A percentile compares a stretch with the other conserved stretches of the same genome.
These are phyloP conservation scores for Phytopythium chamaehyphon DNA, from an alignment of 352 stramenopile genomes.

Conservation along the genomic window DNA sequence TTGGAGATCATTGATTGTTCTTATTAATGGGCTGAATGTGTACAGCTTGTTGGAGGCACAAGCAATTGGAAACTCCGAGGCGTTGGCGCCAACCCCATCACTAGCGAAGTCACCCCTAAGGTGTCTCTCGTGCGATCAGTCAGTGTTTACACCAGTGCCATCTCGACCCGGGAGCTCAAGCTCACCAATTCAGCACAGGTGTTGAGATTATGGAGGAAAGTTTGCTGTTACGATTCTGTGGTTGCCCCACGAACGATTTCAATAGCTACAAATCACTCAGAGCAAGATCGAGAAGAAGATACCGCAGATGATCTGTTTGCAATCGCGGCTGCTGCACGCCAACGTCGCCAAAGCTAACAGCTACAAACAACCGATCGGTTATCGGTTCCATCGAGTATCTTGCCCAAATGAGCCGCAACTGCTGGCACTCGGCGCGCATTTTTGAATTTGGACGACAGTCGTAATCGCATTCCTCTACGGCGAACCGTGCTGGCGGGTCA, in stretches of 20 bases:
- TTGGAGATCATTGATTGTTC: no score
- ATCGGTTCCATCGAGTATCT: neutral
- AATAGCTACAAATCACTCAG: no score
- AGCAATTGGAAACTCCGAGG: neutral
- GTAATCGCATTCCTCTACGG: slow-evolving; percentile 59
- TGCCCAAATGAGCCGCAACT: neutral
- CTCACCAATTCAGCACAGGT: neutral
- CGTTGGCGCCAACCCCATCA: slow-evolving; percentile 14
- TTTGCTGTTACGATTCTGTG: no score
- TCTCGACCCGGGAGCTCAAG: slow-evolving; percentile 8
- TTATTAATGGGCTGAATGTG: no score
- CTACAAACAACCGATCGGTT: slow-evolving; percentile 7
- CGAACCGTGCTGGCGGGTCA: slow-evolving; percentile 45
- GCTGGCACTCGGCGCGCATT: slow-evolving; percentile 15
- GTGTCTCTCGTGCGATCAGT: slow-evolving; percentile 61
- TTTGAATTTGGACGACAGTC: slow-evolving; percentile 49
- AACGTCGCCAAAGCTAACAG: slow-evolving; percentile 21
- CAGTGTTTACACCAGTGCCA: slow-evolving; percentile 10
- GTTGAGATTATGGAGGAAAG: no score
- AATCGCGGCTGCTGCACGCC: slow-evolving; percentile 7
- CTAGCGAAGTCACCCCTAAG: slow-evolving; percentile 52
- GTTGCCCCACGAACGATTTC: no score
- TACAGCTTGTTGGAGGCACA: slow-evolving; percentile 31
- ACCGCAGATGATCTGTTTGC: slow-evolving; percentile 5
- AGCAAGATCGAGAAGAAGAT: neutral